Evolutionary conservation across 768 basidiomycete genomes (phyloP).

Genomic region (Boletus coccyginus): DNA sequence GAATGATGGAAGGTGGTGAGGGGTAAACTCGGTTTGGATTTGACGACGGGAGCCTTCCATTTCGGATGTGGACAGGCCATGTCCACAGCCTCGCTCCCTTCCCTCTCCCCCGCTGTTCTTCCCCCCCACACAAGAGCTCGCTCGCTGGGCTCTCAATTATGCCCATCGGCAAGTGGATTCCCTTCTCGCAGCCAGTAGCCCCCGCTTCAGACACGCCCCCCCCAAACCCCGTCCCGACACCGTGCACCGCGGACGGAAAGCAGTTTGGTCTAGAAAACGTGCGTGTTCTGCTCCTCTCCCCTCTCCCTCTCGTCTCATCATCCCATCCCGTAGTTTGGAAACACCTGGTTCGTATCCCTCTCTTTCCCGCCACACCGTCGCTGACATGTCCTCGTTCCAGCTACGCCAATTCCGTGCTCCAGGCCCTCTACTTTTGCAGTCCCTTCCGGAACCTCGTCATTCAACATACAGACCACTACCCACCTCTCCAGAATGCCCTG

Average conservation of each 20-base stretch:
- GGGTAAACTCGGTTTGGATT: too few relatives aligned
- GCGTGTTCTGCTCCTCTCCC: conserved; percentile 35
- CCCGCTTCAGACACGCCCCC: conserved; percentile 23
- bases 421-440: conserved; percentile 92
- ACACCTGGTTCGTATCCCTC: conserved; percentile 71
- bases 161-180: conserved; percentile 40
- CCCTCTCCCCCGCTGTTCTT: neutral
- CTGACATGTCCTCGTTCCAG: conserved; percentile 40
- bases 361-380: conserved; percentile 2
- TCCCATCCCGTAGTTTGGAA: conserved; percentile 71
- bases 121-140: neutral
- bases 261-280: conserved; percentile 98
- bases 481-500: conserved; percentile 34
- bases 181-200: conserved; percentile 32
- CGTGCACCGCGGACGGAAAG: conserved; percentile 67
- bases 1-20: too few relatives aligned
- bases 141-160: conserved; percentile 10
- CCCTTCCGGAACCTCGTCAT: conserved; percentile 90
- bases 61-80: neutral
- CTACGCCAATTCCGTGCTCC: conserved; percentile 98
- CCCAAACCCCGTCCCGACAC: conserved; percentile 35
- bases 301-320: conserved; percentile 7
- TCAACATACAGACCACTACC: conserved; percentile 57
- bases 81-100: neutral
- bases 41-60: too few relatives aligned